A percentile compares a stretch with the other conserved stretches of the same genome.
phyloP scores from a whole-genome alignment of 257 asterid species.

The Salvia rosmarinus region DNA sequence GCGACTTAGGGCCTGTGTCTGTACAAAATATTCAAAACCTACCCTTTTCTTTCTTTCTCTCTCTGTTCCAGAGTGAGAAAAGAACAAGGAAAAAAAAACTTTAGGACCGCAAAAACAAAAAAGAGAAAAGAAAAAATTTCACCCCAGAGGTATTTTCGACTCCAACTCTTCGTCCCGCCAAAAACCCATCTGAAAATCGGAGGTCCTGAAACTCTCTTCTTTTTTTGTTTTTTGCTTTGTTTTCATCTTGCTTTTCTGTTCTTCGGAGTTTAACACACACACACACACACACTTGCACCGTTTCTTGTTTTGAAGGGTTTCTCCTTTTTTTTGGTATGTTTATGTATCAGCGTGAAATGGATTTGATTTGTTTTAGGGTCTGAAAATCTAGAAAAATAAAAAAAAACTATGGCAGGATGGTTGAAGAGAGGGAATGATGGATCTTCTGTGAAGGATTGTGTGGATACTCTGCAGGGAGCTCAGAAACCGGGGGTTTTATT shows the following conservation, averaged over 20 bases:
- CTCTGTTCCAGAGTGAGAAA: constrained; percentile 44
- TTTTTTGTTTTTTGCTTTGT: neutral
- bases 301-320: constrained; percentile 22
- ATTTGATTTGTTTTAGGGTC: constrained; percentile 48
- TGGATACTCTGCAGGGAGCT: constrained; percentile 23
- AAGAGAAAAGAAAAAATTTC: neutral
- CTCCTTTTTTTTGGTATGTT: neutral
- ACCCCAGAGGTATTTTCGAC: constrained; percentile 17
- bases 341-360: constrained; percentile 26
- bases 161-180: constrained; percentile 38
- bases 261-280: neutral
- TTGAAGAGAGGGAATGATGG: constrained; percentile 51
- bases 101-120: constrained; percentile 34
- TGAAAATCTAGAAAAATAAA: constrained; percentile 41
- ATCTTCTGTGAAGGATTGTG: constrained; percentile 46
- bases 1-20: constrained; percentile 38
- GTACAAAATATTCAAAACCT: constrained; percentile 49
- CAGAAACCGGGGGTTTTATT: constrained; percentile 7
- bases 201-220: constrained; percentile 23
- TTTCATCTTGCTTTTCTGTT: neutral
- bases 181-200: constrained; percentile 38
- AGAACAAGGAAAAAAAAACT: constrained; percentile 43
- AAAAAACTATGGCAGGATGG: constrained; percentile 67
- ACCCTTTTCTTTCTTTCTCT: constrained; percentile 18
- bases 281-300: constrained; percentile 39